Percentiles rank a stretch among this genome's conserved stretches.
Conservation (phyloP, 208 protist species). For the Leishmania lainsoni region DNA sequence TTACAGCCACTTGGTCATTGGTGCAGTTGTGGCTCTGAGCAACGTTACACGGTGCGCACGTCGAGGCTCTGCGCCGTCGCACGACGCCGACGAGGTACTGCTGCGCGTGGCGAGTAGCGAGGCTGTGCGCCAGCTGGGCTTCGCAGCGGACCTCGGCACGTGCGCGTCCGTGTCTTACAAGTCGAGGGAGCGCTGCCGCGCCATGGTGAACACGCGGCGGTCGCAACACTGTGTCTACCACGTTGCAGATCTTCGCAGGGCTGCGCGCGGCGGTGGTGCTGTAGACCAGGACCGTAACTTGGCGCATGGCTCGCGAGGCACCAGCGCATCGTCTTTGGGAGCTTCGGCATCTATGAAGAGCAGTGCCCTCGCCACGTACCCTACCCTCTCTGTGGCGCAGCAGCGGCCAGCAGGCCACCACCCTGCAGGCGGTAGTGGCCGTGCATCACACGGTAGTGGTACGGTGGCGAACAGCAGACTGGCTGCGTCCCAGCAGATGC, state of each 20-base stretch:
- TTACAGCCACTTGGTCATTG: constrained; percentile 51
- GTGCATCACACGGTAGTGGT: not conserved
- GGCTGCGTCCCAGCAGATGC: constrained; percentile 31
- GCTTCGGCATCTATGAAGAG: constrained; percentile 3
- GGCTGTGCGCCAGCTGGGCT: constrained; percentile 63
- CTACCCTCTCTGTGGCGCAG: constrained; percentile 1
- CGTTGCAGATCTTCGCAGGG: constrained; percentile 44
- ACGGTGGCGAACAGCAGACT: constrained; percentile 8
- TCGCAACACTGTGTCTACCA: constrained; percentile 62
- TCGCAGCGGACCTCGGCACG: constrained; percentile 61
- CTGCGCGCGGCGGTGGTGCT: constrained; percentile 29
- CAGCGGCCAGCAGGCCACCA: not conserved
- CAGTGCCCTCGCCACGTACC: constrained; percentile 10
- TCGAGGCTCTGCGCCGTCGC: constrained; percentile 1
- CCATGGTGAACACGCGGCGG: constrained; percentile 50
- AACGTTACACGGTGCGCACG: constrained; percentile 35
- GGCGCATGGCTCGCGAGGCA: not conserved
- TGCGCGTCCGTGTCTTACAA: constrained; percentile 45
- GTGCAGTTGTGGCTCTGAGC: constrained; percentile 62
- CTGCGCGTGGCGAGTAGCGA: constrained; percentile 40
- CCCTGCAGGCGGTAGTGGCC: not conserved
- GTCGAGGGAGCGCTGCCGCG: constrained; percentile 54
- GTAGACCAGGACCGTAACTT: not conserved
- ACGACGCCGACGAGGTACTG: constrained; percentile 13
- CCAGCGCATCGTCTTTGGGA: not conserved